Percentiles rank a stretch among this genome's conserved stretches.
Conservation (phyloP, 768 basidiomycete genomes). For the Chalciporus piperatus region DNA sequence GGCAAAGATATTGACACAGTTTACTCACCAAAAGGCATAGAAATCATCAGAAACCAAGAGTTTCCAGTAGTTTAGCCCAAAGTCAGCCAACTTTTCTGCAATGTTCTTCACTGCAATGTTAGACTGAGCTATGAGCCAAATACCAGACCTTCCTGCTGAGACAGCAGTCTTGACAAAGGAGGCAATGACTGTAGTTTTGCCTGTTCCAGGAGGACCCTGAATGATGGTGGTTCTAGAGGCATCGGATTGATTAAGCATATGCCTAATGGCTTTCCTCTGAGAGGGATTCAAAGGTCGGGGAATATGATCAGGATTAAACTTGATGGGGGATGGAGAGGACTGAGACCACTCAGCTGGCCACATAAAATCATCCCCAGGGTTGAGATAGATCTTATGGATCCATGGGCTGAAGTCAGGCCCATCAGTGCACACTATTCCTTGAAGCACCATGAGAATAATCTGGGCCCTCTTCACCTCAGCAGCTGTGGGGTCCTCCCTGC, state of each 20-base stretch:
- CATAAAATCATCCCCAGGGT: slow-evolving; percentile 22
- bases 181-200: slow-evolving; percentile 73
- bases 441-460: slow-evolving; percentile 34
- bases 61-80: slow-evolving; percentile 54
- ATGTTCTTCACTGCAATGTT: slow-evolving; percentile 91
- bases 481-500: slow-evolving; percentile 53
- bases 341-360: slow-evolving; percentile 39
- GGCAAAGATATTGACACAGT: not conserved
- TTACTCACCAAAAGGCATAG: slow-evolving; percentile 57
- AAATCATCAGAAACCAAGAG: slow-evolving; percentile 74
- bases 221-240: slow-evolving; percentile 34
- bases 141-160: slow-evolving; percentile 40
- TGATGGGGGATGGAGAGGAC: slow-evolving; percentile 15
- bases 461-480: slow-evolving; percentile 48
- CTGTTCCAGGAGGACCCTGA: slow-evolving; percentile 64
- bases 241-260: slow-evolving; percentile 39
- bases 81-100: slow-evolving; percentile 68
- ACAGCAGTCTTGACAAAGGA: slow-evolving; percentile 53
- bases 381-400: slow-evolving; percentile 35
- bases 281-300: slow-evolving; percentile 38
- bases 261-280: slow-evolving; percentile 34
- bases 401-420: slow-evolving; percentile 35
- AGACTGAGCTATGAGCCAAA: slow-evolving; percentile 83
- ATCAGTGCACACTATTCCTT: slow-evolving; percentile 28
- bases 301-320: slow-evolving; percentile 12